Base-by-base conservation (phyloP, 257 asterid species). In the Coffea canephora region DNA sequence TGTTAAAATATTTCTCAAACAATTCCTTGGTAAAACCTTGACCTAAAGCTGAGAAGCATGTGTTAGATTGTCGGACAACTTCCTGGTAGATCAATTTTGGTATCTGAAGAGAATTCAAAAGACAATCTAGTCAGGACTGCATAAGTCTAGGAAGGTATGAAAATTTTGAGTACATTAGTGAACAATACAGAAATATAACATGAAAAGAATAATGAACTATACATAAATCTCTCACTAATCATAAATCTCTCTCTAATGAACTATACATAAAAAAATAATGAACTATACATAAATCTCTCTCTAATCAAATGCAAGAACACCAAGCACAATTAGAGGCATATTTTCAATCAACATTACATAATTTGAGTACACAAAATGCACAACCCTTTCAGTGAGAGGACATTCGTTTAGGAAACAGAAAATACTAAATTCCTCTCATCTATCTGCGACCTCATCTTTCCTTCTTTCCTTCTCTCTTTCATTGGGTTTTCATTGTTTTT, bases 61-160 rank as follows among this genome's bases (percentile, higher is more conserved):
- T 80, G 79, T 78, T 80, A 76, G 88, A 84, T 76, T 75, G 81
- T 61, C 57, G 87, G 74, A 80, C 82, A 76, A 83, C 69, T 82
- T 87, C 99, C 84, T 86, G 92, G 88, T 88, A 91, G 81, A 94
- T 89, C 88, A 92, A 85, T 83, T 96, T 96, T 48, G 99, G 99
- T 34, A 96, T 89, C 99, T 96, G 85, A 43, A 45, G 77, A 83
- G 54, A 80, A 79, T 73, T 54, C 84, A 67, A 7, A 73, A 70
- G 41, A 62, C 45, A 75, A 76, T 79, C 36, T 65, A 46, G 80
- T 83, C 34, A 82, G 75, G 68, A 55, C 82, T 25, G 39, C 64
- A 74, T 25, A 55, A 52, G 27, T 71, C 70, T 75, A 21, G 69
- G 72, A 73, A 16, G 45, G 23, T 41, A n/a, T 50, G 71, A 52